Evolutionary conservation across 2,329 filamentous ascomycete species (phyloP).

Genomic region (Fusarium odoratissimum): DNA sequence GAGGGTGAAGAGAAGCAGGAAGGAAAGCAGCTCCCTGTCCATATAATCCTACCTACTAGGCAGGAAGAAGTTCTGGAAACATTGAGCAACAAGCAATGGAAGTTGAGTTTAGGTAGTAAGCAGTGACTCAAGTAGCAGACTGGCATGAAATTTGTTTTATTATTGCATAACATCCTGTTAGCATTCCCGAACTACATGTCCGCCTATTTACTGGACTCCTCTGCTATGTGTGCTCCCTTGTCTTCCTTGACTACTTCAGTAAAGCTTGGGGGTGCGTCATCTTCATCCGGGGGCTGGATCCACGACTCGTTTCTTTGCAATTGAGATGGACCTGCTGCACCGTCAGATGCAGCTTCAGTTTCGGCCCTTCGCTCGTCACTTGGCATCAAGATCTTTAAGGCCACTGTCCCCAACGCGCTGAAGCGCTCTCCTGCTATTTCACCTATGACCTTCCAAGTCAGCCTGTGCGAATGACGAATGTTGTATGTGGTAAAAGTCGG

Average conservation of each 20-base stretch:
- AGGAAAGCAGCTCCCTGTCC: background rate
- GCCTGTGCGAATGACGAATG: slow-evolving; percentile 38
- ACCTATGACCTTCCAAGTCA: slow-evolving; percentile 35
- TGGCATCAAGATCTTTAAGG: slow-evolving; percentile 7
- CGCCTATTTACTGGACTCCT: background rate
- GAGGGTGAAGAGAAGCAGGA: accelerated
- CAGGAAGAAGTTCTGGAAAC: background rate
- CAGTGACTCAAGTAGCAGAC: background rate
- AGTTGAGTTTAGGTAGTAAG: background rate
- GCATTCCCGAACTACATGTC: accelerated
- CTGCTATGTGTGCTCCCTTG: background rate
- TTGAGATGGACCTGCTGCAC: background rate
- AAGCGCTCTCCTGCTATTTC: slow-evolving; percentile 10
- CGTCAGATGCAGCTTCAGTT: background rate
- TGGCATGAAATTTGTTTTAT: background rate
- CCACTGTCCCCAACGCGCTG: background rate
- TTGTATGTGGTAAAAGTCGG: slow-evolving; percentile 47
- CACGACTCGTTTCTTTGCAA: slow-evolving; percentile 3
- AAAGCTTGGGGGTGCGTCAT: slow-evolving; percentile 12
- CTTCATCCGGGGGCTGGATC: slow-evolving; percentile 13
- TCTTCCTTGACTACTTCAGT: background rate
- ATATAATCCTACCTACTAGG: background rate
- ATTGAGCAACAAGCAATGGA: background rate
- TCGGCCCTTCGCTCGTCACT: background rate
- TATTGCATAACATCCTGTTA: background rate